Conservation (phyloP, 1,139 yeast genomes). For the Geotrichum phurueaensis region DNA sequence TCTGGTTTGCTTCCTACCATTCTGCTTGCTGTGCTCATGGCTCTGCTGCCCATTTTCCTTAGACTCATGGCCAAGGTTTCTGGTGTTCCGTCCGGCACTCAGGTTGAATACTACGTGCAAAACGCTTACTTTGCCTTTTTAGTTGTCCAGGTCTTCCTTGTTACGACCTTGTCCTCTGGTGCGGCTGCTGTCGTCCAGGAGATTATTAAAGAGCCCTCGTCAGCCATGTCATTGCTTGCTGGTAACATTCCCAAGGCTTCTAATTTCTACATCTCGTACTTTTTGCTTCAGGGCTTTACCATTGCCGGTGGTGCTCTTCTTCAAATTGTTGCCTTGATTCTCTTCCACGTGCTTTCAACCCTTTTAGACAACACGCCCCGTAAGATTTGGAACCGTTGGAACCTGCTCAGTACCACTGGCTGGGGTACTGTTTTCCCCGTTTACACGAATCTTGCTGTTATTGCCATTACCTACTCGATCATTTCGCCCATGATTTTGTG, state of each 20-base stretch:
- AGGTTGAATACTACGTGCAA: constrained; percentile 76
- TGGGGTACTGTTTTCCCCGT: constrained; percentile 92
- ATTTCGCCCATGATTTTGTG: constrained; percentile 73
- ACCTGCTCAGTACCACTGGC: constrained; percentile 52
- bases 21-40: constrained; percentile 76
- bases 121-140: constrained; percentile 84
- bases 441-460: constrained; percentile 76
- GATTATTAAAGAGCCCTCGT: constrained; percentile 56
- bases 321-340: constrained; percentile 66
- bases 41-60: constrained; percentile 74
- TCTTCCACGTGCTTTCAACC: constrained; percentile 65
- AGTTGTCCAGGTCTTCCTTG: constrained; percentile 73
- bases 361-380: constrained; percentile 80
- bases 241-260: constrained; percentile 80
- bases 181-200: constrained; percentile 70
- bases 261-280: constrained; percentile 58
- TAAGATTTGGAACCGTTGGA: constrained; percentile 73
- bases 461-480: constrained; percentile 69
- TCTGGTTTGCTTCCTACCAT: constrained; percentile 85
- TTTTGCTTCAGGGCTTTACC: constrained; percentile 73
- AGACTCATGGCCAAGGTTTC: constrained; percentile 64
- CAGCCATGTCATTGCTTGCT: constrained; percentile 64
- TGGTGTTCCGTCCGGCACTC: constrained; percentile 66
- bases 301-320: constrained; percentile 74
- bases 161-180: constrained; percentile 75